Conservation (phyloP, 73 alveolate species). For the Uronychia binucleata region DNA sequence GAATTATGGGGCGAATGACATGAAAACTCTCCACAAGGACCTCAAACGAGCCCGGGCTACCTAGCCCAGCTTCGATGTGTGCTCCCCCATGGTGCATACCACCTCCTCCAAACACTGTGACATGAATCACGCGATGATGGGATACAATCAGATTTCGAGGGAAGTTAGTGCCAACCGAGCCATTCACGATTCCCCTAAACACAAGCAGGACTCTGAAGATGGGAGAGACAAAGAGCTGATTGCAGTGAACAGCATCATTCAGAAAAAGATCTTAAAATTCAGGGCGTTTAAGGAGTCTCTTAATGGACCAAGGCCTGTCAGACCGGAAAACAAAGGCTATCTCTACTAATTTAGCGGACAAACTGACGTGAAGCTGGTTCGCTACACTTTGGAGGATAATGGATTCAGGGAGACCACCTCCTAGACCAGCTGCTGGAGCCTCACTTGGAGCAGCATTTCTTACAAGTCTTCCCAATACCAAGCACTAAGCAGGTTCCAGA, state of each 20-base stretch:
- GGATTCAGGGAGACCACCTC: constrained; percentile 46
- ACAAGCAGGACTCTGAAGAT: background rate
- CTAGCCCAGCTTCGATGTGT: background rate
- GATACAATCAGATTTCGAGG: background rate
- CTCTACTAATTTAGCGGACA: constrained; percentile 15
- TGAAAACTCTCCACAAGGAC: background rate
- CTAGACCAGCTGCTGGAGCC: constrained; percentile 29
- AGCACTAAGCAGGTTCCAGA: constrained; percentile 74
- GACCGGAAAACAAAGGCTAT: constrained; percentile 59
- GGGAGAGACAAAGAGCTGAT: background rate
- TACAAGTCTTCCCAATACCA: constrained; percentile 8
- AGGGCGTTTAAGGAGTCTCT: constrained; percentile 58
- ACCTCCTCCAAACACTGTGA: background rate
- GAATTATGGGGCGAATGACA: background rate
- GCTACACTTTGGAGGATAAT: constrained; percentile 59
- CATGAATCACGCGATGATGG: background rate
- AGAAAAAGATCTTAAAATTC: constrained; percentile 38
- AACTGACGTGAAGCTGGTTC: constrained; percentile 38
- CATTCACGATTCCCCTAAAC: background rate
- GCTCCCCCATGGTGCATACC: background rate
- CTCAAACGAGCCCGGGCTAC: background rate
- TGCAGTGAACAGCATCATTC: background rate
- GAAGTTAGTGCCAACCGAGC: background rate
- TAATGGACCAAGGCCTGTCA: constrained; percentile 20
- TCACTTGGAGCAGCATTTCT: constrained; percentile 33